These are phyloP conservation scores for Xerocomus brunneocitrinus DNA, from an alignment of 768 basidiomycete species.

Conservation along the genomic window DNA sequence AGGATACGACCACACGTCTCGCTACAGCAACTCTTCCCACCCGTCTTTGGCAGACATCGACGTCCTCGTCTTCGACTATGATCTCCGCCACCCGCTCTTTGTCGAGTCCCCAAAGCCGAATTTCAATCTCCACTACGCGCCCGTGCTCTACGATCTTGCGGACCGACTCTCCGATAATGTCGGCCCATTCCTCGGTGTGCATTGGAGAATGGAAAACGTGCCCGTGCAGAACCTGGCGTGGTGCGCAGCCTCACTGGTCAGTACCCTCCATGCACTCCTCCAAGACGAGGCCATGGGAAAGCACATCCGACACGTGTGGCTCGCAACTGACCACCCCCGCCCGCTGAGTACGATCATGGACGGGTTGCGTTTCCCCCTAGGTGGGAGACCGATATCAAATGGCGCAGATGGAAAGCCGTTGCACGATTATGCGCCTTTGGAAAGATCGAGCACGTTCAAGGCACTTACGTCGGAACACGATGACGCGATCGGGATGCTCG, in stretches of 20 bases:
- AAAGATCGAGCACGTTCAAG: conserved; percentile 47
- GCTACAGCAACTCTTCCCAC: conserved; percentile 13
- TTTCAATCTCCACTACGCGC: conserved; percentile 40
- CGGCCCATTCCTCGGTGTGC: conserved; percentile 44
- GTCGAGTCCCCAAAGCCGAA: background rate
- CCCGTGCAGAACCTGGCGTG: conserved; percentile 36
- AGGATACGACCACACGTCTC: conserved; percentile 10
- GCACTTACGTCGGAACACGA: conserved; percentile 39
- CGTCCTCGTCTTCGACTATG: conserved; percentile 52
- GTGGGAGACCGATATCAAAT: background rate
- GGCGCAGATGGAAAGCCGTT: background rate
- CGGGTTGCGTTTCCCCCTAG: conserved; percentile 14
- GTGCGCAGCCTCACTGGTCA: conserved; percentile 49
- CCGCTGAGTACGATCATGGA: conserved; percentile 1
- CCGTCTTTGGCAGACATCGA: conserved; percentile 29
- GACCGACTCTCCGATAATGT: conserved; percentile 31
- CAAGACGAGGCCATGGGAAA: conserved; percentile 26
- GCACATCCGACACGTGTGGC: conserved; percentile 42
- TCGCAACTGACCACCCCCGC: conserved; percentile 52
- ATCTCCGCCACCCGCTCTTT: conserved; percentile 46
- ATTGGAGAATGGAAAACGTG: conserved; percentile 57
- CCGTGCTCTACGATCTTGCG: conserved; percentile 39
- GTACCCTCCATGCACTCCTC: conserved; percentile 36
- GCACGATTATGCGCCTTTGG: background rate
- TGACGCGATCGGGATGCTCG: conserved; percentile 41